Conservation (phyloP, 441 rosid genomes). For the Pelargonium citronellum region DNA sequence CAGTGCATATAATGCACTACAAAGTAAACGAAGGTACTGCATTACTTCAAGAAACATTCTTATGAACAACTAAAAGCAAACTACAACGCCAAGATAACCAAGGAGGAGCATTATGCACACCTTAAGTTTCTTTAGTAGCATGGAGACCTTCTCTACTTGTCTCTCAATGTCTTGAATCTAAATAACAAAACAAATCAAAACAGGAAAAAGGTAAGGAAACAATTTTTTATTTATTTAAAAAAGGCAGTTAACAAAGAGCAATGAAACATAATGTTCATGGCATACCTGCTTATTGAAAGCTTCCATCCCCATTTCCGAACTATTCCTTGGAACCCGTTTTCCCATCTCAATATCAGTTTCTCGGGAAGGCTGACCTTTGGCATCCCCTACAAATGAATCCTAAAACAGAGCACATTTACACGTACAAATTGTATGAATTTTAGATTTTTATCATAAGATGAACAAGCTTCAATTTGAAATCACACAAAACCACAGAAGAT, state of each 20-base stretch:
- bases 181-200: slow-evolving; percentile 12
- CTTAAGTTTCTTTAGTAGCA: slow-evolving; percentile 54
- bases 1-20: neutral
- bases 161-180: slow-evolving; percentile 65
- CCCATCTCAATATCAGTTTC: slow-evolving; percentile 63
- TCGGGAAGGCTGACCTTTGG: slow-evolving; percentile 28
- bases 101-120: slow-evolving; percentile 26
- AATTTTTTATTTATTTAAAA: too few relatives aligned
- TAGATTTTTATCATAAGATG: too few relatives aligned
- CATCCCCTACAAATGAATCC: slow-evolving; percentile 49
- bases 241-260: neutral
- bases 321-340: slow-evolving; percentile 29
- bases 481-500: neutral
- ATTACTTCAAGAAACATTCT: neutral
- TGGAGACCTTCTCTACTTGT: slow-evolving; percentile 47
- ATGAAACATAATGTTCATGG: neutral
- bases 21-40: neutral
- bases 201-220: slow-evolving; percentile 11
- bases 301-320: slow-evolving; percentile 57
- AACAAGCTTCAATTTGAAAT: neutral
- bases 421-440: neutral
- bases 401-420: slow-evolving; percentile 10
- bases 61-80: neutral
- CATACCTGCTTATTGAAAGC: slow-evolving; percentile 59
- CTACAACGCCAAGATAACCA: slow-evolving; percentile 8